Base-by-base conservation (phyloP, 2,329 filamentous ascomycete genomes). In the Penicillium sp. region DNA sequence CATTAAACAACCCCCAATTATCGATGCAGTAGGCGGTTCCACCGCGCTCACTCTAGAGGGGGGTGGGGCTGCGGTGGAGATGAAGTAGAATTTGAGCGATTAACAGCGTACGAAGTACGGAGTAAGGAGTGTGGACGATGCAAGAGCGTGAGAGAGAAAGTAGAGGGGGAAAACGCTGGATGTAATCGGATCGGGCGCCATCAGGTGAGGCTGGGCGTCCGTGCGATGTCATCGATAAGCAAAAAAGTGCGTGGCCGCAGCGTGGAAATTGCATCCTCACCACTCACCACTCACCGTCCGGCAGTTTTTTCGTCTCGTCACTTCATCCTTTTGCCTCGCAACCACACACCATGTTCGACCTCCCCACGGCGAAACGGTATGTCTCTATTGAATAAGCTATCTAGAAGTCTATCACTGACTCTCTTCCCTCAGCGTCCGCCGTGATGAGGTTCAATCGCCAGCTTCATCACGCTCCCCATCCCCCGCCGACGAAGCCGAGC, bases 301-400 rank as follows among this genome's bases (percentile, higher is more conserved):
- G 16, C 44, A 21, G 26, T 54, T 56, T 60, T 57, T 55, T 47
- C 39, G 14, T 24, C 37, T 24, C 46, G 34, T 34, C 28, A 28
- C n/a, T 8, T 21, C 14, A 24, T 8, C 14, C 24, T 21, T 45
- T 21, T 5, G 9, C 47, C 44, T 36, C 36, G n/a, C 31, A 43
- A n/a, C 39, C 5, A 16, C 23, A 23, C 42, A 54, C 16, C 33
- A 75, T 75, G 72, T 74, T 75, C 47, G 71, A 72, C 37, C 54
- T 73, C 34, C 70, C 72, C 34, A 57, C 68, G 44, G 70, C 71
- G 14, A 75, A 73, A 62, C 67, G 70, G 72, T 75, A 63, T 42
- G 63, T 55, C 10, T 4, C 31, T 33, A 7, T 37, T 44, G 11
- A 19, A 16, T 8, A 18, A 23, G 5, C 31, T 13, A 52, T 44